Base-by-base conservation (phyloP, 2,329 filamentous ascomycete species). In the Stachybotrys elegans region DNA sequence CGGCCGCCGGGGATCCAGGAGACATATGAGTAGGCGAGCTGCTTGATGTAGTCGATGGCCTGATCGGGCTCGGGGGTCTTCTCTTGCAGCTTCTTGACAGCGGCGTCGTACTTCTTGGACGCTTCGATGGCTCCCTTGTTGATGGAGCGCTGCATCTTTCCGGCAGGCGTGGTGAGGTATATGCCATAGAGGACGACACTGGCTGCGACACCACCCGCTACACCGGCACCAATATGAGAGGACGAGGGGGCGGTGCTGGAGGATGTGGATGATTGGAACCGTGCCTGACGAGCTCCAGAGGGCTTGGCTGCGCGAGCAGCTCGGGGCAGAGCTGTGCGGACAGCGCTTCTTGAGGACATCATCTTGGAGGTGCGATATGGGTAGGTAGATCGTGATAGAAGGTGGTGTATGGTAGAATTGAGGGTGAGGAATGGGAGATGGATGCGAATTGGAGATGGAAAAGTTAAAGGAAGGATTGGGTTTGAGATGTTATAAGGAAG, bases 1-100 rank as follows among this genome's bases (percentile, higher is more conserved):
- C 76, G 76, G 3, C 81, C 85, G 12, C 86, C 86, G 0, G 86
- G 86, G 22, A 91, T 77, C 72, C 84, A 87, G 3, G 69, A 71
- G 3, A 84, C 83, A 57, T 90, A 90, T 20, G 80, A 80, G 57
- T 79, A 80, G 22, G 80, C 79, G 12, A 83, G 81, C 45, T 80
- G 69, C 55, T 81, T 80, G 48, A 90, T 75, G 68, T 77, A 83
- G 48, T 75, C 65, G 31, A 87, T 68, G 2, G 84, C 83, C 61
- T 86, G 75, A 49, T 86, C 83, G 13, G 83, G 73, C 47, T 79
- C 75, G 0, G 86, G 85, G 0, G 83, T 78, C 37, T 74, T 72
- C 44, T 82, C 65, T 51, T 83, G 76, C 6, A 86, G 68, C 57
- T 79, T 79, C 51, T 80, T 68, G 25, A 76, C 75, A 2, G 82